These are phyloP conservation scores for Fusarium sp. DNA, from an alignment of 2,329 filamentous ascomycete species.

Conservation along the genomic window DNA sequence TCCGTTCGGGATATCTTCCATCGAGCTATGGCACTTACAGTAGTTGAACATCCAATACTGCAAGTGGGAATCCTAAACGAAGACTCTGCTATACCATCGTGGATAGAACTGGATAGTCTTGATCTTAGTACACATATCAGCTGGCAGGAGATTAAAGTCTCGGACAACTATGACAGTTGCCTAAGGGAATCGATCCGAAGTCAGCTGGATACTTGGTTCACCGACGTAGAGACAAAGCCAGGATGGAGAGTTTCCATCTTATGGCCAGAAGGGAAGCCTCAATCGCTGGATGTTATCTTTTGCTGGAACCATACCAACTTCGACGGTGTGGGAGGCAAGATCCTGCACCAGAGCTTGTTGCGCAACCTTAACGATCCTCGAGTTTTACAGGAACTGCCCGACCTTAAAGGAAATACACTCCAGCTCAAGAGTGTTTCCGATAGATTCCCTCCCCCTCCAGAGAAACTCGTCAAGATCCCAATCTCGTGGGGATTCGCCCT, in stretches of 20 bases:
- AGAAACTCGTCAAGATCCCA: slow-evolving; percentile 41
- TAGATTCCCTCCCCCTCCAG: slow-evolving; percentile 44
- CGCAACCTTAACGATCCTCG: slow-evolving; percentile 43
- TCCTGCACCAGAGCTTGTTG: slow-evolving; percentile 51
- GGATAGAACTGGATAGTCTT: slow-evolving; percentile 30
- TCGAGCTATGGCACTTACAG: slow-evolving; percentile 36
- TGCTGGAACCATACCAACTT: slow-evolving; percentile 47
- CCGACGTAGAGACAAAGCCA: slow-evolving; percentile 41
- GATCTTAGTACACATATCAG: slow-evolving; percentile 31
- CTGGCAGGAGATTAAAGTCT: slow-evolving; percentile 27
- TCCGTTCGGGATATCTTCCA: slow-evolving; percentile 19
- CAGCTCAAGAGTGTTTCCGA: slow-evolving; percentile 21
- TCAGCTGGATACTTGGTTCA: slow-evolving; percentile 41
- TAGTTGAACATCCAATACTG: slow-evolving; percentile 36
- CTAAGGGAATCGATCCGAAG: slow-evolving; percentile 16
- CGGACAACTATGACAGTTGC: slow-evolving; percentile 1
- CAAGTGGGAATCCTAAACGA: slow-evolving; percentile 42
- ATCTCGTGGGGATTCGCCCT: slow-evolving; percentile 36
- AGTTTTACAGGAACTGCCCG: neutral
- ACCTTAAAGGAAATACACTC: slow-evolving; percentile 8
- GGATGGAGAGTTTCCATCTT: slow-evolving; percentile 47
- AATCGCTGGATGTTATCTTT: slow-evolving; percentile 47
- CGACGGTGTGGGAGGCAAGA: slow-evolving; percentile 51
- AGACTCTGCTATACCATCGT: slow-evolving; percentile 36
- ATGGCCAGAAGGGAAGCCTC: slow-evolving; percentile 1